Conservation (phyloP, 2,329 filamentous ascomycete species). For the Venturia oleaginea region DNA sequence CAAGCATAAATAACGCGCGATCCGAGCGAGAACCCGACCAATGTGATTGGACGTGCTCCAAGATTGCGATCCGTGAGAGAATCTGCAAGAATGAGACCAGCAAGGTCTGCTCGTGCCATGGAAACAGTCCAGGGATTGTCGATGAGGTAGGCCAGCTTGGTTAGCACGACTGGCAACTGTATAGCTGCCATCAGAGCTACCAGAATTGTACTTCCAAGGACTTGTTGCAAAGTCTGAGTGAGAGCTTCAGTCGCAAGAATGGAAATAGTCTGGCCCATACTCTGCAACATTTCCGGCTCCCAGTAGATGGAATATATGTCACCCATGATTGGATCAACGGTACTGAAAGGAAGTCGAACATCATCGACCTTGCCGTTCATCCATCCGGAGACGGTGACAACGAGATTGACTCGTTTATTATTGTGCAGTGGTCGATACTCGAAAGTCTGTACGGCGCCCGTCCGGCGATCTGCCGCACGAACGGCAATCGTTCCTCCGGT, state of each 20-base stretch:
- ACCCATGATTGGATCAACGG: constrained; percentile 94
- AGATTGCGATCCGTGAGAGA: constrained; percentile 87
- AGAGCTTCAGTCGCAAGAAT: constrained; percentile 96
- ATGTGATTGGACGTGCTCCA: constrained; percentile 80
- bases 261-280: constrained; percentile 97
- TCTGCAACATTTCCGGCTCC: constrained; percentile 96
- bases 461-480: constrained; percentile 76
- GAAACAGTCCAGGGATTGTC: constrained; percentile 99
- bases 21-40: constrained; percentile 91
- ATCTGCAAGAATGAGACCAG: constrained; percentile 87
- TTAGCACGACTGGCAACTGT: constrained; percentile 82
- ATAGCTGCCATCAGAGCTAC: constrained; percentile 85
- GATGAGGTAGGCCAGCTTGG: constrained; percentile 90
- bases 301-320: constrained; percentile 95
- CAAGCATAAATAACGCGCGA: constrained; percentile 89
- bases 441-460: constrained; percentile 88
- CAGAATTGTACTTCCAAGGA: constrained; percentile 82
- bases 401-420: constrained; percentile 93
- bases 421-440: constrained; percentile 96
- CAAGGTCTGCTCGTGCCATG: constrained; percentile 75
- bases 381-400: constrained; percentile 93
- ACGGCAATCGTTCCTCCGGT: constrained; percentile 82
- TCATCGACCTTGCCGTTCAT: constrained; percentile 98
- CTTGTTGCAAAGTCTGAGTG: constrained; percentile 91
- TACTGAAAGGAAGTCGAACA: constrained; percentile 89